These are phyloP conservation scores for Termitomyces sp. DNA, from an alignment of 768 basidiomycete species.

Conservation along the genomic window DNA sequence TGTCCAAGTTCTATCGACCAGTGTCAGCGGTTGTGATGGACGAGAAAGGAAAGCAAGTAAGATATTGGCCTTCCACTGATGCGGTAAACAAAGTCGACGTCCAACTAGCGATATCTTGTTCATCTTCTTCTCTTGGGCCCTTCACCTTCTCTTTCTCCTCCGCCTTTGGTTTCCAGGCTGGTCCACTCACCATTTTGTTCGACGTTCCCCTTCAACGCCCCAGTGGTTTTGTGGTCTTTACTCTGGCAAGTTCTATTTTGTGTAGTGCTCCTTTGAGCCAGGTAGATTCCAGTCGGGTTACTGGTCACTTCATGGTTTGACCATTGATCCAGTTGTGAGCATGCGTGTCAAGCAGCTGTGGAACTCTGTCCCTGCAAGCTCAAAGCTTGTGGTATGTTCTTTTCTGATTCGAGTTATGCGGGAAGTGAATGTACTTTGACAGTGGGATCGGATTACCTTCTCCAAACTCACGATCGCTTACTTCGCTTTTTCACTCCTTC, in stretches of 20 bases:
- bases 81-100: background rate
- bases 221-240: conserved; percentile 34
- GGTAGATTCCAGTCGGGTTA: background rate
- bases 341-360: conserved; percentile 28
- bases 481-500: conserved; percentile 60
- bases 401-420: background rate
- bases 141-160: conserved; percentile 19
- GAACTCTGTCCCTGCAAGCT: conserved; percentile 30
- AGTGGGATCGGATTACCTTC: conserved; percentile 73
- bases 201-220: conserved; percentile 26
- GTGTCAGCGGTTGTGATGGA: background rate
- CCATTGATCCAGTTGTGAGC: background rate
- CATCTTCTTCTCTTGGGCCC: background rate
- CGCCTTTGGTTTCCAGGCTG: conserved; percentile 24
- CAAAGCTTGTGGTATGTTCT: conserved; percentile 46
- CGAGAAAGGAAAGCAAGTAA: background rate
- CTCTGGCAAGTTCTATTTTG: conserved; percentile 11
- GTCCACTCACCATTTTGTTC: conserved; percentile 18
- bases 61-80: background rate
- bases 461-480: conserved; percentile 64
- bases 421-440: background rate
- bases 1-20: background rate
- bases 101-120: background rate
- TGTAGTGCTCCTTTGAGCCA: conserved; percentile 3
- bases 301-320: background rate